phyloP scores from a whole-genome alignment of 2,329 filamentous ascomycete species.

The Dactylella cylindrospora region DNA sequence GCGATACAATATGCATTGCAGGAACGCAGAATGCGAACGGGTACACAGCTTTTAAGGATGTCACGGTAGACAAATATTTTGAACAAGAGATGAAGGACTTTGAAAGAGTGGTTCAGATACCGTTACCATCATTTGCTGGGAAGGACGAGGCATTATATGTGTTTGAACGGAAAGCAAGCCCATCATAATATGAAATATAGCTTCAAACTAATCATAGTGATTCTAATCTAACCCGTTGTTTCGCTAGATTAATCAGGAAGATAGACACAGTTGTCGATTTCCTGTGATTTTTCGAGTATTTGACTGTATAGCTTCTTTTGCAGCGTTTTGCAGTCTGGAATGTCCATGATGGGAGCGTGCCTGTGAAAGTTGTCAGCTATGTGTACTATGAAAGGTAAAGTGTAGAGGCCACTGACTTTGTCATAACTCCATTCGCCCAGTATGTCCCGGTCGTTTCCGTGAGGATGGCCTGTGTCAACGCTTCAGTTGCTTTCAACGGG shows the following conservation, averaged over 20 bases:
- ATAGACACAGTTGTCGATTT: slow-evolving; percentile 6
- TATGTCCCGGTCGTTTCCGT: slow-evolving; percentile 24
- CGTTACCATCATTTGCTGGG: slow-evolving; percentile 72
- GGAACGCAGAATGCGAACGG: slow-evolving; percentile 74
- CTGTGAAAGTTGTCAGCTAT: slow-evolving; percentile 1
- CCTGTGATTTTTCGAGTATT: slow-evolving; percentile 21
- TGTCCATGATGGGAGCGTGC: slow-evolving; percentile 15
- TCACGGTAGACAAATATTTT: slow-evolving; percentile 69
- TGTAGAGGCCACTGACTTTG: neutral
- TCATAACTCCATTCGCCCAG: slow-evolving; percentile 15
- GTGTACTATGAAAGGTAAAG: neutral
- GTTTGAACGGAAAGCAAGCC: slow-evolving; percentile 59
- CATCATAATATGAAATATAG: neutral
- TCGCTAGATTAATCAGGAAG: slow-evolving; percentile 1
- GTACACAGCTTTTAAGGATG: slow-evolving; percentile 68
- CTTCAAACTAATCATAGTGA: neutral
- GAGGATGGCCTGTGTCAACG: slow-evolving; percentile 5
- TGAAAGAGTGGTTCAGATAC: slow-evolving; percentile 64
- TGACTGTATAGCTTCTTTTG: slow-evolving; percentile 12
- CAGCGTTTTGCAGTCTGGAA: slow-evolving; percentile 4
- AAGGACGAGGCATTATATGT: slow-evolving; percentile 76
- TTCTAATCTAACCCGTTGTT: neutral
- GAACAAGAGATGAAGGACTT: slow-evolving; percentile 61
- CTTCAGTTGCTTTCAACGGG: slow-evolving; percentile 9
- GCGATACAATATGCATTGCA: slow-evolving; percentile 68